Evolutionary conservation across 2,329 filamentous ascomycete species (phyloP).

Genomic region (Epicoccum nigrum): DNA sequence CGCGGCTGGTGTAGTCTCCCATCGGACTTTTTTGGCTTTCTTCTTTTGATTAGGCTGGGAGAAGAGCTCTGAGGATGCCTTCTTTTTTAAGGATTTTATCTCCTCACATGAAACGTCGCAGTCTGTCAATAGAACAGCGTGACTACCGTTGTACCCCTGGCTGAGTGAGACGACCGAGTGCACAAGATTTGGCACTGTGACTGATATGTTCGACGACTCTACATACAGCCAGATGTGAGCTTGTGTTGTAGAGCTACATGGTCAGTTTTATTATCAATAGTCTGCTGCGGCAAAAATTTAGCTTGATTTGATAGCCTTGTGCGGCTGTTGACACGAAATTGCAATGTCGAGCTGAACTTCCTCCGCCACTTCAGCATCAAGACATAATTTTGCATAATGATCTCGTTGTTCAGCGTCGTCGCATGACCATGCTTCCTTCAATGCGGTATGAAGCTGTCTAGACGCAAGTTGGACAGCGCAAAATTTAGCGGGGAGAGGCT

Average conservation of each 20-base stretch:
- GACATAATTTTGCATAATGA: constrained; percentile 33
- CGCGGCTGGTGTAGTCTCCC: background rate
- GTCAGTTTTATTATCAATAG: background rate
- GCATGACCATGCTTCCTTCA: constrained; percentile 24
- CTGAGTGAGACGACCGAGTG: background rate
- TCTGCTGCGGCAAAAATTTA: background rate
- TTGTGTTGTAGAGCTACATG: constrained; percentile 12
- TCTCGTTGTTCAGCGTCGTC: constrained; percentile 22
- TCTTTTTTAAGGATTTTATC: constrained; percentile 22
- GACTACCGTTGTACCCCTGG: too few relatives aligned
- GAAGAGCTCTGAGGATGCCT: constrained; percentile 17
- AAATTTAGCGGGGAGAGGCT: background rate
- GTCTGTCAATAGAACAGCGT: too few relatives aligned
- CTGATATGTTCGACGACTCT: constrained; percentile 27
- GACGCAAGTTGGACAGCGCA: background rate
- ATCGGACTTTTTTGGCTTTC: constrained; percentile 7
- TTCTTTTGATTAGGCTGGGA: constrained; percentile 7
- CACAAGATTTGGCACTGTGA: too few relatives aligned
- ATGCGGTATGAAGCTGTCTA: background rate
- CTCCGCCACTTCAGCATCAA: constrained; percentile 24
- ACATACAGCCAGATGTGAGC: constrained; percentile 35
- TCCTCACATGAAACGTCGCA: background rate
- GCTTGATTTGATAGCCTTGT: too few relatives aligned
- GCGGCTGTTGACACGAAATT: constrained; percentile 27
- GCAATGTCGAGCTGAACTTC: constrained; percentile 33